phyloP scores from a whole-genome alignment of 2,329 filamentous ascomycete species.

The Pleoardoris graminearum region DNA sequence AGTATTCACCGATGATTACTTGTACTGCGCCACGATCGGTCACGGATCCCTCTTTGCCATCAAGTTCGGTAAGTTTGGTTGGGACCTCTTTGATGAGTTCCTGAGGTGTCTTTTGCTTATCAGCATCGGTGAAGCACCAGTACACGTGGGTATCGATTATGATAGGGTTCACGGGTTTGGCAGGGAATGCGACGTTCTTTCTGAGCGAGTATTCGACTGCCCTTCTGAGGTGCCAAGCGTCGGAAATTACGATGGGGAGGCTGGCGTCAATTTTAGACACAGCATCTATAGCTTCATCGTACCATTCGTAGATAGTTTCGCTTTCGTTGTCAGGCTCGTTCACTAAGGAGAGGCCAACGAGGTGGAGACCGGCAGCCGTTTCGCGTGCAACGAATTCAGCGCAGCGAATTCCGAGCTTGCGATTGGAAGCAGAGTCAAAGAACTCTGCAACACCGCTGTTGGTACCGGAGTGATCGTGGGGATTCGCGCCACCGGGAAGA shows the following conservation, averaged over 20 bases:
- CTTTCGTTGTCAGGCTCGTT: conserved; percentile 60
- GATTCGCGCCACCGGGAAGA: conserved; percentile 62
- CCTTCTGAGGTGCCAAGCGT: conserved; percentile 58
- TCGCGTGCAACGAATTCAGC: conserved; percentile 57
- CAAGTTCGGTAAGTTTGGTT: conserved; percentile 51
- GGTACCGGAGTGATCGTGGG: conserved; percentile 60
- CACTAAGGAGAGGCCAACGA: conserved; percentile 61
- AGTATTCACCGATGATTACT: conserved; percentile 62
- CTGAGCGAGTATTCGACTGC: conserved; percentile 52
- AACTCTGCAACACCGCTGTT: conserved; percentile 56
- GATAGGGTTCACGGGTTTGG: conserved; percentile 50
- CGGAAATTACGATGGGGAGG: conserved; percentile 61
- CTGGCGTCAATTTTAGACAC: conserved; percentile 53
- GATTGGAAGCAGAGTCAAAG: conserved; percentile 52
- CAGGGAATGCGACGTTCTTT: conserved; percentile 44
- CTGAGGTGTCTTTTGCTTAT: conserved; percentile 56
- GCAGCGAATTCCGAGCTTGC: conserved; percentile 53
- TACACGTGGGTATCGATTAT: conserved; percentile 64
- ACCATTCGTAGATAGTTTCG: conserved; percentile 60
- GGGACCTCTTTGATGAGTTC: conserved; percentile 55
- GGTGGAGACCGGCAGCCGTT: conserved; percentile 46
- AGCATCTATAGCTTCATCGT: conserved; percentile 55
- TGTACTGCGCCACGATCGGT: conserved; percentile 56
- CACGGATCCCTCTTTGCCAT: conserved; percentile 54
- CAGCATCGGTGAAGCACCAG: conserved; percentile 59